Percentiles rank a stretch among this genome's conserved stretches.
Evolutionary conservation across 106 monocot species (phyloP).

Genomic region (Chionographis japonica): DNA sequence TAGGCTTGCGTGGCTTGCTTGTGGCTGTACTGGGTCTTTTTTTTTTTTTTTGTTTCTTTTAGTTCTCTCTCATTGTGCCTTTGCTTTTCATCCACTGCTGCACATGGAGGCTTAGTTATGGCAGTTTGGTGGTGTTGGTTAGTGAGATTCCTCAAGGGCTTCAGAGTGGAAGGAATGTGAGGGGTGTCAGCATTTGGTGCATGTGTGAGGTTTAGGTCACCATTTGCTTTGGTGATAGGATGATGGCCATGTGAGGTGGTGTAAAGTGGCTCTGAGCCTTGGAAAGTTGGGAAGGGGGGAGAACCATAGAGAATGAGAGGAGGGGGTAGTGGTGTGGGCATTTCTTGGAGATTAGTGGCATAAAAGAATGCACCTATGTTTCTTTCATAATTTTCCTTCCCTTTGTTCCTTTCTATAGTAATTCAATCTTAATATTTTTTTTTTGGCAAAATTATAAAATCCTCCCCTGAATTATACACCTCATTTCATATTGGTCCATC

Average conservation of each 20-base stretch:
- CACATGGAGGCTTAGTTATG: constrained; percentile 3
- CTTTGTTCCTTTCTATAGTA: no score
- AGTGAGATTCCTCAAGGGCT: not conserved
- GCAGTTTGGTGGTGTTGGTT: constrained; percentile 8
- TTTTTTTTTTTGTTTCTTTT: not conserved
- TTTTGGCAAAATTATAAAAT: no score
- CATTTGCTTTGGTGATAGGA: constrained; percentile 17
- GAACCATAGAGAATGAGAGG: not conserved
- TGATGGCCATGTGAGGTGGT: constrained; percentile 36
- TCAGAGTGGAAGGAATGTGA: constrained; percentile 3
- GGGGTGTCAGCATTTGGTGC: constrained; percentile 14
- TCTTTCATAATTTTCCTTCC: no score
- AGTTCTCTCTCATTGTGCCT: not conserved
- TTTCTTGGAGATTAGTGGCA: no score
- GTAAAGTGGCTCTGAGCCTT: constrained; percentile 21
- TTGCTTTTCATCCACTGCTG: not conserved
- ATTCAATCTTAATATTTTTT: no score
- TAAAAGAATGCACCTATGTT: no score
- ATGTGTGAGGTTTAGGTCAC: constrained; percentile 1
- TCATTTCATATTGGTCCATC: no score
- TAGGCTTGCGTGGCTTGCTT: constrained; percentile 24
- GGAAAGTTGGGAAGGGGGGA: constrained; percentile 1
- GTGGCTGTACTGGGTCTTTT: constrained; percentile 1
- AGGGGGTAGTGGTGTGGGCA: not conserved
- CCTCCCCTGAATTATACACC: no score